phyloP scores from a whole-genome alignment of 1,139 yeast genomes.

The Kodamaea alishanica region DNA sequence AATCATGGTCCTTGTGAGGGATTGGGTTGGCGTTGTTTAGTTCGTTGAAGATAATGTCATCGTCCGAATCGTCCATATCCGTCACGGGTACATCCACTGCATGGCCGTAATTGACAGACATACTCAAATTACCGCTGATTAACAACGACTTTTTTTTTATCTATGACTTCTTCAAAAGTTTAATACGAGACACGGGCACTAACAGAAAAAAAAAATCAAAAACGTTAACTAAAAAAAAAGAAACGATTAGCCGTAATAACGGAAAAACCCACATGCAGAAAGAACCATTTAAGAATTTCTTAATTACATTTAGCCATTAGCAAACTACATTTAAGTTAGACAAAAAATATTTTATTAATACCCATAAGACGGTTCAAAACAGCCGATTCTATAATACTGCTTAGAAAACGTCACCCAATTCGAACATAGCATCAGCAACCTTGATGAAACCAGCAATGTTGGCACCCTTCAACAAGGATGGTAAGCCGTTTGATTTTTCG shows the following conservation, averaged over 20 bases:
- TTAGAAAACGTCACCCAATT: conserved; percentile 85
- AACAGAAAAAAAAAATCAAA: too few relatives aligned
- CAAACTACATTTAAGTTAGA: not conserved
- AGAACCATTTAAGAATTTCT: too few relatives aligned
- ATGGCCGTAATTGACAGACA: conserved; percentile 23
- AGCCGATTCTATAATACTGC: not conserved
- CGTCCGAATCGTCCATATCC: conserved; percentile 53
- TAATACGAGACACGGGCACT: too few relatives aligned
- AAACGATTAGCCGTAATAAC: too few relatives aligned
- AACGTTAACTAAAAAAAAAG: too few relatives aligned
- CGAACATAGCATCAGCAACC: conserved; percentile 98
- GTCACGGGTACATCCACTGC: conserved; percentile 56
- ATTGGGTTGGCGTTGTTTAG: conserved; percentile 9
- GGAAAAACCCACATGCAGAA: too few relatives aligned
- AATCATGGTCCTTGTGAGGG: conserved; percentile 7
- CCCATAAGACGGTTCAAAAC: too few relatives aligned
- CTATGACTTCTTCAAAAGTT: not conserved
- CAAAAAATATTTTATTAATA: not conserved
- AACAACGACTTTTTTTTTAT: conserved; percentile 1
- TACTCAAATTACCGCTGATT: conserved; percentile 1
- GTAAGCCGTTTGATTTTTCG: conserved; percentile 60
- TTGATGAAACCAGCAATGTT: conserved; percentile 98
- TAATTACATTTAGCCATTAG: not conserved
- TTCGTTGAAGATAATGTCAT: conserved; percentile 35
- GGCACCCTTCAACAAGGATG: conserved; percentile 97